phyloP scores from a whole-genome alignment of 129 eudicot genomes.

The Gnaphalium uliginosum region DNA sequence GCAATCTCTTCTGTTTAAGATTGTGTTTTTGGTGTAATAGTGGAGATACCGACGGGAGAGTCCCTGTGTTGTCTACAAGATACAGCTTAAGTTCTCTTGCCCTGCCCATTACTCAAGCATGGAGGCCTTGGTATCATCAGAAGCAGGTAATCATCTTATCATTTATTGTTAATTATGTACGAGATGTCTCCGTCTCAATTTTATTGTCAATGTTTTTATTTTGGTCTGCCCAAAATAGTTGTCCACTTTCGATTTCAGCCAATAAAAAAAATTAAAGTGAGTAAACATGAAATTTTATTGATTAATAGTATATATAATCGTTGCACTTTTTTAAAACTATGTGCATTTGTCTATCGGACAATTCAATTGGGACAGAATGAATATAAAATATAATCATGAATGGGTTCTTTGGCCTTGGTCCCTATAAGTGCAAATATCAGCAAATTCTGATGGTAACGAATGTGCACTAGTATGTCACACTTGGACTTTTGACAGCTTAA shows the following conservation, averaged over 20 bases:
- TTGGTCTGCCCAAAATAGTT: neutral
- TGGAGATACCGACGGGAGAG: slow-evolving; percentile 95
- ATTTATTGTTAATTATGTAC: neutral
- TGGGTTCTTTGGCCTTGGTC: too few relatives aligned
- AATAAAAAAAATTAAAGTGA: too few relatives aligned
- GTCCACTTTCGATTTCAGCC: neutral
- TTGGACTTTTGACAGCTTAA: too few relatives aligned
- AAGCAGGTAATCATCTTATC: slow-evolving; percentile 52
- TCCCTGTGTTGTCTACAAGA: slow-evolving; percentile 82
- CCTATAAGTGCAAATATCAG: too few relatives aligned
- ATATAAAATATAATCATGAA: too few relatives aligned
- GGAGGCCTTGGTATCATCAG: slow-evolving; percentile 95
- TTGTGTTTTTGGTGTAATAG: slow-evolving; percentile 32
- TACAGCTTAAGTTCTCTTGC: slow-evolving; percentile 74
- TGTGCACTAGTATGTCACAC: too few relatives aligned
- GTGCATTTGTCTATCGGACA: too few relatives aligned
- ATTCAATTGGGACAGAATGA: too few relatives aligned
- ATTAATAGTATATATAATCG: too few relatives aligned
- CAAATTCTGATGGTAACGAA: too few relatives aligned
- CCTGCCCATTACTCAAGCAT: slow-evolving; percentile 65
- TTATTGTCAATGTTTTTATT: neutral
- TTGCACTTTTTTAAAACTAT: too few relatives aligned
- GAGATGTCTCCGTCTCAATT: neutral
- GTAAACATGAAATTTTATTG: neutral
- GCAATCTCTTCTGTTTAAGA: neutral